Base-by-base conservation (phyloP, 2,329 filamentous ascomycete species). In the Arthrobotrys entomopaga region DNA sequence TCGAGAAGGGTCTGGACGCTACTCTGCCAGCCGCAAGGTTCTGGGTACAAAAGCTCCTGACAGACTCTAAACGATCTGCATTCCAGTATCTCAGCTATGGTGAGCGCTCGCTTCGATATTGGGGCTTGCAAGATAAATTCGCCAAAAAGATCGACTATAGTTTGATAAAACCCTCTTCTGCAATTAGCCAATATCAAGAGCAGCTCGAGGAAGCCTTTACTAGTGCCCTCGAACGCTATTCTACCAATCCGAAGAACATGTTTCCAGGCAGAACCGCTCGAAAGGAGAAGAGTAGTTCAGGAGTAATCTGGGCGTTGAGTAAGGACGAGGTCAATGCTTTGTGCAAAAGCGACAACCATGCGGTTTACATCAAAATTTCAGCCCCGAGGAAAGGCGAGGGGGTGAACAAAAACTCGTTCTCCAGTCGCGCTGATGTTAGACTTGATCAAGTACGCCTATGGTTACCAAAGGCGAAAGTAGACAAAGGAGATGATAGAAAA, bases 31-130 rank as follows among this genome's bases (percentile, higher is more conserved):
- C 43, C 10, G 43, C n/a, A 48, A 19, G 10, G 8, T 48, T 11
- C 43, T 48, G 43, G 43, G n/a, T 48, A 48, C 10, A 48, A 48
- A 48, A 48, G 43, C 43, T 10, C 43, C 10, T 48, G 43, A 48
- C n/a, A 48, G 38, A 40, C 38, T 40, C 38, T 40, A 40, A 40
- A 40, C 38, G 38, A 48, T 48, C 43, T 48, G 8, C 43, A 19
- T 10, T 48, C n/a, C 10, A 19, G 16, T 48, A 48, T 48, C 43
- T 11, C n/a, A 19, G 43, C 8, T 11, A 10, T 48, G 10, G 8
- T 48, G 43, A 48, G n/a, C 43, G 43, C 8, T 48, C 43, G 43
- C 8, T 48, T 11, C n/a, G 43, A 10, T 48, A 48, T 19, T 48
- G 43, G 43, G 43, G 43, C 43, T 48, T 48, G n/a, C 38, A 40